Evolutionary conservation across 192 early-diverging fungal species (phyloP).

Genomic region (Spizellomyces sp.): DNA sequence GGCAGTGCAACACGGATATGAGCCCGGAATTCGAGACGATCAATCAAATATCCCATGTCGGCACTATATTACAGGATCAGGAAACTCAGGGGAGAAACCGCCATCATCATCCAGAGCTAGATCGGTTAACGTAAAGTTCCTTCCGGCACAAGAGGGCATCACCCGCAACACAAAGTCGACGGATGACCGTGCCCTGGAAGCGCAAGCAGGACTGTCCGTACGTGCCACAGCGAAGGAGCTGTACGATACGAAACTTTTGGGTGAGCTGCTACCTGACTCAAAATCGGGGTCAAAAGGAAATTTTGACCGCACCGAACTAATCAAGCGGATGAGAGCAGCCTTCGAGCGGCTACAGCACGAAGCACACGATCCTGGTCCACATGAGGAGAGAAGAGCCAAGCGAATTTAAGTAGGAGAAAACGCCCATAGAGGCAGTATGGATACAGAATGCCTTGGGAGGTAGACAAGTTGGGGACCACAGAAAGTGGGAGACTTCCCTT

Average conservation of each 20-base stretch:
- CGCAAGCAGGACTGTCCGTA: neutral
- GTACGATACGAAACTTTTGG: neutral
- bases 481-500: too few species aligned
- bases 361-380: too few species aligned
- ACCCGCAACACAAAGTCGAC: neutral
- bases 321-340: slow-evolving; percentile 22
- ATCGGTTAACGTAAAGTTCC: neutral
- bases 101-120: neutral
- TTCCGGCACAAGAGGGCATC: neutral
- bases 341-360: neutral
- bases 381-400: too few species aligned
- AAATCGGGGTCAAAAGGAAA: neutral
- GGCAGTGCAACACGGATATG: neutral
- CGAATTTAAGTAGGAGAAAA: too few species aligned
- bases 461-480: too few species aligned
- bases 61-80: too few species aligned
- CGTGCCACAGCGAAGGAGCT: neutral
- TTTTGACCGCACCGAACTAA: slow-evolving; percentile 21
- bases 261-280: too few species aligned
- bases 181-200: neutral
- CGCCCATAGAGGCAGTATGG: too few species aligned
- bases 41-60: too few species aligned
- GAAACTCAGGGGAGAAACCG: neutral
- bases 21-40: neutral
- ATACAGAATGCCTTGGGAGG: too few species aligned